These are phyloP conservation scores for Rhizopogon vulgaris DNA, from an alignment of 768 basidiomycete species.

Conservation along the genomic window DNA sequence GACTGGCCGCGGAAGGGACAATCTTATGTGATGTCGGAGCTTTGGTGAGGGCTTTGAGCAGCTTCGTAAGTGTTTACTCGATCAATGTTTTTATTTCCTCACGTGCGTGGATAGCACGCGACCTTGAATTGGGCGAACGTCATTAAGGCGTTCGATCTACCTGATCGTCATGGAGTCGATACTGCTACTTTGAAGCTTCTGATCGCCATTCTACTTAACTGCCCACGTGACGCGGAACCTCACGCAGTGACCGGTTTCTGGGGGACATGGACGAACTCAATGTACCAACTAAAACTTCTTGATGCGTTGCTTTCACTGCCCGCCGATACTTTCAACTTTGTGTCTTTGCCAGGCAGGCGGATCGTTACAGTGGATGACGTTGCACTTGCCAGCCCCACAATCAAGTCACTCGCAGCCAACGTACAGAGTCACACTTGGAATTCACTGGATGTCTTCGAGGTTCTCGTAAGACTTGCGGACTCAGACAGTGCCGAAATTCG, in stretches of 20 bases:
- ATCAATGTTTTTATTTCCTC: conserved; percentile 1
- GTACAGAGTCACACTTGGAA: conserved; percentile 96
- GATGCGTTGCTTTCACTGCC: conserved; percentile 86
- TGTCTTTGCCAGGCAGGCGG: conserved; percentile 74
- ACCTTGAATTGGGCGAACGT: conserved; percentile 75
- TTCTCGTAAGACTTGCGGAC: conserved; percentile 74
- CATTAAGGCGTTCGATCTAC: conserved; percentile 81
- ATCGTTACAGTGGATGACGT: conserved; percentile 90
- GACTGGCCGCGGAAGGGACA: conserved; percentile 67
- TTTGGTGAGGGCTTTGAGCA: conserved; percentile 64
- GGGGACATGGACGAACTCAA: conserved; percentile 77
- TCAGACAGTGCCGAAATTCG: conserved; percentile 68
- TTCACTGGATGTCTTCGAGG: conserved; percentile 83
- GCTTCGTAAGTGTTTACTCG: conserved; percentile 51
- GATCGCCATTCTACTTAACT: conserved; percentile 80
- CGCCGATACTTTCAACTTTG: conserved; percentile 89
- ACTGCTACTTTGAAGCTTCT: conserved; percentile 85
- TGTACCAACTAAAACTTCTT: conserved; percentile 81
- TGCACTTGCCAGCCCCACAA: conserved; percentile 78
- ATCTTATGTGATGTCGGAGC: conserved; percentile 69
- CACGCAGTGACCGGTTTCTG: conserved; percentile 86
- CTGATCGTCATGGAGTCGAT: conserved; percentile 80
- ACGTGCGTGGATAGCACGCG: conserved; percentile 41
- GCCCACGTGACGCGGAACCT: conserved; percentile 67
- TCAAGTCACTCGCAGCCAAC: conserved; percentile 83